A percentile compares a stretch with the other conserved stretches of the same genome.
Conservation (phyloP, 2,329 filamentous ascomycete species). For the Madurella fahalii region DNA sequence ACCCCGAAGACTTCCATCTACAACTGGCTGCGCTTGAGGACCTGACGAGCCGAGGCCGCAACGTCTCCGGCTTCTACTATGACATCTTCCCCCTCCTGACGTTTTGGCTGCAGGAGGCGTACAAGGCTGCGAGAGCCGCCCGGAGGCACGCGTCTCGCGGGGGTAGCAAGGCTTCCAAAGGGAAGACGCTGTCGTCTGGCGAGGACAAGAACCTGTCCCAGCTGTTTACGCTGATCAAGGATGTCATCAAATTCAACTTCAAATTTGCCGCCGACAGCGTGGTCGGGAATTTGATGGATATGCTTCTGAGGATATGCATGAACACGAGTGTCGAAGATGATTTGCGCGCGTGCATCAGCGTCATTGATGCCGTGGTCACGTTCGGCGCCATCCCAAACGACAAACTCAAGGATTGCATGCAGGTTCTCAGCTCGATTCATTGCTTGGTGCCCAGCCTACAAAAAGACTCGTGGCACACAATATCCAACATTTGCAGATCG, state of each 20-base stretch:
- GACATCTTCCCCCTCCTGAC: constrained; percentile 60
- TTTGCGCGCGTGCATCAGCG: constrained; percentile 60
- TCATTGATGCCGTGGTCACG: constrained; percentile 67
- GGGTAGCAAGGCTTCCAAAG: constrained; percentile 38
- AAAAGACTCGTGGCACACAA: constrained; percentile 64
- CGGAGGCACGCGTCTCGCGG: constrained; percentile 45
- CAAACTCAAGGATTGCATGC: constrained; percentile 62
- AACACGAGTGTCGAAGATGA: constrained; percentile 62
- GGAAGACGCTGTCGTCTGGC: constrained; percentile 38
- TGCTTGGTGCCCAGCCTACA: constrained; percentile 58
- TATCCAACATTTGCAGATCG: constrained; percentile 67
- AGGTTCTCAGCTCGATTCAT: constrained; percentile 69
- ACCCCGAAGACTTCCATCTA: constrained; percentile 60
- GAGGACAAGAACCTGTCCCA: constrained; percentile 61
- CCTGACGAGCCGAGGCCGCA: constrained; percentile 57
- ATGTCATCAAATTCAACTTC: constrained; percentile 68
- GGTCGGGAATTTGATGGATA: constrained; percentile 57
- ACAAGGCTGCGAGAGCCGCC: constrained; percentile 49
- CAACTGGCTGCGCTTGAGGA: constrained; percentile 62
- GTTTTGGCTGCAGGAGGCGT: constrained; percentile 55
- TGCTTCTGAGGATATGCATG: constrained; percentile 62
- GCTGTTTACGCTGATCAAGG: constrained; percentile 61
- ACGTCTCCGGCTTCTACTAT: constrained; percentile 64
- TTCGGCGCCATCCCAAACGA: constrained; percentile 64
- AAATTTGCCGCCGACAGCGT: constrained; percentile 33